Base-by-base conservation (phyloP, 371 early-diverging fungal species). In the Haplosporangium sp. region DNA sequence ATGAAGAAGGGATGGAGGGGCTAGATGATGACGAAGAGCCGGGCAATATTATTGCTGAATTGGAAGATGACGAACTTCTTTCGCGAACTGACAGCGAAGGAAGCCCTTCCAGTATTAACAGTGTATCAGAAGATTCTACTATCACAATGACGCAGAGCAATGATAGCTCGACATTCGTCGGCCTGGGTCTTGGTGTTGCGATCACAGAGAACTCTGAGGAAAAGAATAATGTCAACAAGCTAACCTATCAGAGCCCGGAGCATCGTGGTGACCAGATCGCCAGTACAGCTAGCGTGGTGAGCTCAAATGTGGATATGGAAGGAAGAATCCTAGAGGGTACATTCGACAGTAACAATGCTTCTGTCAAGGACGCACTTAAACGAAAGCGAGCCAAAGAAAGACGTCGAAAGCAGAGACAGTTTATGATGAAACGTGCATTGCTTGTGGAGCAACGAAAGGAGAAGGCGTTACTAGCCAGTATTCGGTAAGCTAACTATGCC, bases 391-490 rank as follows among this genome's bases (percentile, higher is more conserved):
- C 66, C 58, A 78, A 69, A 53, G 70, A 73, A 19, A 68, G 50
- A 44, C 62, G 74, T 1, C 55, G 67, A 2, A 76, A 56, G 52
- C 65, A 74, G 0, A 62, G 70, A 7, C 71, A 61, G 55, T 61
- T 65, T 5, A 67, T 81, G 74, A 69, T 72, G 47, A 60, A 61
- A 13, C 71, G 72, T n/a, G 75, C 66, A 9, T 64, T 68, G n/a
- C 34, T 75, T 50, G 81, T 71, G n/a, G 81, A 81, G 27, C 72
- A 71, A 35, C 71, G 81, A 4, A 81, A 81, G 47, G 81, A 81
- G 47, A 74, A 75, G 61, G 81, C 81, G 0, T 52, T 81, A 6
- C 45, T 81, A 10, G 81, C 81, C 7, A 81, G 75, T 7, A 81
- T 81, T 71, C 69, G 81, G 81, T 81, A 74, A 58, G 65, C 19